Evolutionary conservation across 2,329 filamentous ascomycete genomes (phyloP), one percentile per base, ranked within the genome.

Genomic region (Trichoderma sp.): DNA sequence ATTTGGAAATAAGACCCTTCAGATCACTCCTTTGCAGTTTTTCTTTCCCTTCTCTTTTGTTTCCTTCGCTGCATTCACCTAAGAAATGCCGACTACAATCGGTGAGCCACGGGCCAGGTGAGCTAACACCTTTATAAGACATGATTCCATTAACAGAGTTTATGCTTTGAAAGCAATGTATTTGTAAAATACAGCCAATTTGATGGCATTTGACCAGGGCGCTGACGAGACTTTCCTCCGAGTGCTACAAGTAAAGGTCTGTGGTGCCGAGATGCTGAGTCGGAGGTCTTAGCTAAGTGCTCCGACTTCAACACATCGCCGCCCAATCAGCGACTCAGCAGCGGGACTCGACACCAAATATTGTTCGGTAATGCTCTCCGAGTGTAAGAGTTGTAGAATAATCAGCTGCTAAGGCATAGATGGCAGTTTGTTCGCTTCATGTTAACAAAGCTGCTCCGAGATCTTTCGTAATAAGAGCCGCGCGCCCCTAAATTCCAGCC

Each of bases 261-360:
- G 6, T 20, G 23, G 65, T 57, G 65, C 32, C 26, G 65, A 68
- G 53, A 20, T 47, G 57, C 17, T 17, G 28, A 47, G 20, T 47
- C 65, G 65, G 65, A 68, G 26, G 65, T 15, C 17, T 50, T 68
- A 68, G 65, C 65, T 68, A 68, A 68, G 55, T 59, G 32, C 55
- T 59, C 65, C 65, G 65, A 68, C 65, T 61, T 26, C 13, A 7
- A 32, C 17, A 3, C 15, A 39, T 50, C 3, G 4, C 2, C 65
- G 28, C 11, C 65, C 65, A 68, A 59, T 68, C 34, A 68, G 34
- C 17, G 34, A 36, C 26, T 47, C 23, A 47, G 6, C 6, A 17
- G 9, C 20, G 23, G 13, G 17, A 23, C 26, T 20, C 9, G n/a
- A 23, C 0, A 15, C 23, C 9, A 50, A 66, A 7, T 4, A n/a